A percentile compares a stretch with the other conserved stretches of the same genome.
Conservation (phyloP, 2,329 filamentous ascomycete genomes). For the Sporothrix humicola region DNA sequence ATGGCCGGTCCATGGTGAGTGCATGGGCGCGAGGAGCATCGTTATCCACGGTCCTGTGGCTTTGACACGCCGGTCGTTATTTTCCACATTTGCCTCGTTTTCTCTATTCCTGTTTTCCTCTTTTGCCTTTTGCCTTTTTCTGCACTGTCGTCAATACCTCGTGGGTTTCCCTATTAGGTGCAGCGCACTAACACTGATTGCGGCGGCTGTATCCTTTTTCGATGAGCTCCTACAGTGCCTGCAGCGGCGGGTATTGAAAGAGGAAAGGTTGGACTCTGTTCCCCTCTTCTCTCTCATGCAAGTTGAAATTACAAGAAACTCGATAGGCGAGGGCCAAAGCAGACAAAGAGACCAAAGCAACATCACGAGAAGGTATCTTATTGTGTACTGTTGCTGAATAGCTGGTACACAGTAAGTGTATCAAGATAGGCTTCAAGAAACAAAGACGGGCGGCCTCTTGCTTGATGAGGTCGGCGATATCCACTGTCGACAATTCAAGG, state of each 20-base stretch:
- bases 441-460: constrained; percentile 3
- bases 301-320: not conserved
- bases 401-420: not conserved
- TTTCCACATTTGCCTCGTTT: not conserved
- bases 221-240: constrained; percentile 2
- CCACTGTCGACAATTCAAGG: not conserved
- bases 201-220: constrained; percentile 11
- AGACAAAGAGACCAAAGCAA: not conserved
- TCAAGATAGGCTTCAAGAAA: not conserved
- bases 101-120: too few species aligned
- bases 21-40: not conserved
- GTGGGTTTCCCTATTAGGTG: not conserved
- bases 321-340: not conserved
- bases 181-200: constrained; percentile 12
- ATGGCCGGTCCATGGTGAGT: not conserved
- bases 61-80: not conserved
- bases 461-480: not conserved
- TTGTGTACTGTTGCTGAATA: not conserved
- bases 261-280: not conserved
- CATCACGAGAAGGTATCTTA: not conserved
- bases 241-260: too few species aligned
- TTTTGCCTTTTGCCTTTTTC: not conserved
- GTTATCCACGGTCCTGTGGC: not conserved
- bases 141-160: not conserved
- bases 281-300: constrained; percentile 10